Evolutionary conservation across 352 stramenopile genomes (phyloP), one percentile per base, ranked within the genome.

Genomic region (Thraustochytrium sp.): DNA sequence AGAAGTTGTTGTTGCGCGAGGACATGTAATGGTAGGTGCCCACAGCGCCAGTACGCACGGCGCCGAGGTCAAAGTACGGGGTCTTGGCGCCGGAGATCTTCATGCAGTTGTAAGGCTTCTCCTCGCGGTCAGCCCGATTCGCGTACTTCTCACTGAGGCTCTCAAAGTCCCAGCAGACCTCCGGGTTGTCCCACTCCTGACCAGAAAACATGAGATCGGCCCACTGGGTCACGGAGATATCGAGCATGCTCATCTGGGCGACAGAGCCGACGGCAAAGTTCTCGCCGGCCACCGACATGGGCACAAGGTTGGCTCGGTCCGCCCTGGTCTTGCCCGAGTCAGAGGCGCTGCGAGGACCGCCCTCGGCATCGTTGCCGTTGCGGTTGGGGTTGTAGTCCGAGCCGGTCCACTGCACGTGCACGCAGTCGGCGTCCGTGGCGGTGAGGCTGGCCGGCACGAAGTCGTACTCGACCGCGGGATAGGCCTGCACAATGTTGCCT

Each of bases 1-100:
- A 88, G 62, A 88, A 87, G 86, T 89, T 89, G 85, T 89, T 89
- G 76, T 89, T 89, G 29, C 86, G 76, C 29, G 84, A 85, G 23
- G 46, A 78, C 48, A 86, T 84, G 72, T 83, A 88, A 16, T 85
- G 51, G 68, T 82, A 88, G 36, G 53, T 85, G 31, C 85, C 85
- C 40, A 34, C 36, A n/a, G 61, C 46, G 11, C 53, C 53, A 29
- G 68, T 72, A 31, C 44, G 44, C 1, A 63, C 34, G 9, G 68
- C 44, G 38, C 85, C 85, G 53, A 46, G 85, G 86, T 88, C 85
- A 42, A 89, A 89, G 78, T 89, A 89, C n/a, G 86, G 86, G n/a
- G 85, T 85, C 16, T 64, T 54, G 34, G 76, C 84, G 11, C 83
- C 86, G 68, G 88, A 88, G 23, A 89, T 54, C 73, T 89, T 89